Base-by-base conservation (phyloP, 2,329 filamentous ascomycete species). In the Truncatella angustata region DNA sequence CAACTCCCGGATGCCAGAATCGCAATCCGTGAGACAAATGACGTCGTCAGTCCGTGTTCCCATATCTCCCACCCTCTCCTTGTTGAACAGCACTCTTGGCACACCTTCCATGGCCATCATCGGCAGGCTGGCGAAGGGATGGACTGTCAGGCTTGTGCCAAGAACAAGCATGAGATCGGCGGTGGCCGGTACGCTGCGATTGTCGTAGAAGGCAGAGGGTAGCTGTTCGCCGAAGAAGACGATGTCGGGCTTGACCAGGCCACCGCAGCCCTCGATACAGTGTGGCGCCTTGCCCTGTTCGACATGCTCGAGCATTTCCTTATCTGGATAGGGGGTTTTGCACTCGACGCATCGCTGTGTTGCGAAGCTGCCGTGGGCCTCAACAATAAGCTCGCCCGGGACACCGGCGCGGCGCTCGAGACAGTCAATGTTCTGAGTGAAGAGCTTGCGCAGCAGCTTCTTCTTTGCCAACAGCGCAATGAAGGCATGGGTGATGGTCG, bases 361-460 rank as follows among this genome's bases (percentile, higher is more conserved):
- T 20, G 93, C 93, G 67, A 97, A 99, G 67, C 91, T 96, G 42
- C 94, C 94, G 68, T 99, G 94, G 0, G 94, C 94, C 71, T 97
- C 93, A 28, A 99, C 79, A 46, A 99, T 92, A 69, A 82, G 85
- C 2, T 93, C 85, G 0, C 75, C 79, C 0, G 91, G 89, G 1
- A 99, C 85, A 23, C 94, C 94, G 11, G 93, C 94, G 59, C 83
- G 80, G 20, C 92, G 84, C 72, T 99, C 94, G 11, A 99, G 79
- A 63, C 91, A 96, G 73, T 99, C 94, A 60, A 99, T 97, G 65
- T 99, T 99, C 66, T 99, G 94, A 0, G 94, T 97, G 70, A 97
- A 99, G 49, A 94, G 82, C 76, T 91, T 94, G 58, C 87, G 75
- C 21, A 99, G 75, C 36, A 93, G 75, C 4, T 83, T 84, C 71